A percentile compares a stretch with the other conserved stretches of the same genome.
phyloP scores from a whole-genome alignment of 306 rosid genomes.

The Prunus davidiana region DNA sequence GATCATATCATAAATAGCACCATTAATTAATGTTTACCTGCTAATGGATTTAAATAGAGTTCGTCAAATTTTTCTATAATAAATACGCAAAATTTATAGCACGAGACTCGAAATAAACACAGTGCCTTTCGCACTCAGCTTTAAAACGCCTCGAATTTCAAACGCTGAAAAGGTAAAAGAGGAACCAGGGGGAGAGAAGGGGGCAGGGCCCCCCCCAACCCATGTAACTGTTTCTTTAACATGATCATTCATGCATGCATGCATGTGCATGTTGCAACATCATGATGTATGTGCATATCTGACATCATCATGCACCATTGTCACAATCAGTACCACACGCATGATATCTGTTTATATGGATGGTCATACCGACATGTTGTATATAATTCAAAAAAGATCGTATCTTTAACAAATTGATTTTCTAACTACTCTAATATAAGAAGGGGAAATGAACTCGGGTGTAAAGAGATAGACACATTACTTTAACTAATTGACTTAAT shows the following conservation, averaged over 20 bases:
- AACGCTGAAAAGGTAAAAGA: neutral
- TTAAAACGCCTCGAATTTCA: conserved; percentile 11
- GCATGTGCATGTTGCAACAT: neutral
- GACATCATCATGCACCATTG: neutral
- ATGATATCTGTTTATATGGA: neutral
- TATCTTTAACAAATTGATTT: no score
- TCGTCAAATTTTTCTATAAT: neutral
- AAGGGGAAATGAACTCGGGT: no score
- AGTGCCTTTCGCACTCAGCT: conserved; percentile 13
- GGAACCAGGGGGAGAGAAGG: neutral
- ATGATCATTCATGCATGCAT: neutral
- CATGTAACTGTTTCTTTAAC: neutral
- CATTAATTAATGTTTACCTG: neutral
- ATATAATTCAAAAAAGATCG: no score
- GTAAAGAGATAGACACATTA: no score
- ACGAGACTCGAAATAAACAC: neutral
- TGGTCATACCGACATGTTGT: neutral
- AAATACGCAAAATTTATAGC: conserved; percentile 6
- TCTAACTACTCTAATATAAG: no score
- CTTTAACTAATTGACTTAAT: accelerated
- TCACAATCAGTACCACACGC: neutral
- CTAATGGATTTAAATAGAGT: neutral
- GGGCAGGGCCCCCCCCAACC: conserved; percentile 10
- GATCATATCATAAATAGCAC: conserved; percentile 3
- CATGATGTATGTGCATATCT: neutral